Percentiles rank a stretch among this genome's conserved stretches.
Conservation (phyloP, 164 flowering plant species). For the Euptelea pleiosperma region DNA sequence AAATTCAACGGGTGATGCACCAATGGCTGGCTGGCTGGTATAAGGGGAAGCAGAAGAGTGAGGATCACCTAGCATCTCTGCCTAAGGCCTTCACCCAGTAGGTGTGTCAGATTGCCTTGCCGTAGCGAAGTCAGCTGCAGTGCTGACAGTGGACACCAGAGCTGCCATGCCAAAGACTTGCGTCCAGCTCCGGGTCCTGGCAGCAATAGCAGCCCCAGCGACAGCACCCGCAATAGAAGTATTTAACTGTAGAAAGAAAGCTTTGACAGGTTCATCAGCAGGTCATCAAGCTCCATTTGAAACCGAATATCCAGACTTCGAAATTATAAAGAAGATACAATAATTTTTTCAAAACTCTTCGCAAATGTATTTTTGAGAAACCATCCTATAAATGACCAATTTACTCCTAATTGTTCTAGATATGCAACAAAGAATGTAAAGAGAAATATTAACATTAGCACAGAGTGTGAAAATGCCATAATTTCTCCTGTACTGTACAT, state of each 20-base stretch:
- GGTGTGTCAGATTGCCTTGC: slow-evolving; percentile 25
- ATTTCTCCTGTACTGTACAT: too few relatives aligned
- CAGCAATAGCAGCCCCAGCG: slow-evolving; percentile 69
- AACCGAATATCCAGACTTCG: not conserved
- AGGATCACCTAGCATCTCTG: slow-evolving; percentile 3
- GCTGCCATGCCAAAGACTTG: slow-evolving; percentile 53
- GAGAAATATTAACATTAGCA: too few relatives aligned
- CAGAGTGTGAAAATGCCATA: too few relatives aligned
- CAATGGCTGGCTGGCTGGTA: slow-evolving; percentile 1
- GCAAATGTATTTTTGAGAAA: not conserved
- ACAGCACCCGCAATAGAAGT: slow-evolving; percentile 65
- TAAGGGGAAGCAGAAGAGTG: not conserved
- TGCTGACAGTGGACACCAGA: slow-evolving; percentile 44
- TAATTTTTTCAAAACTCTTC: not conserved
- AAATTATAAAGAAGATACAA: not conserved
- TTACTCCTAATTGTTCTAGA: too few relatives aligned
- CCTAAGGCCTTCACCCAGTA: not conserved
- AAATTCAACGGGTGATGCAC: too few relatives aligned
- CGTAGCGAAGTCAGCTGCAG: slow-evolving; percentile 43
- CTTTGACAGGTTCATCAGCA: not conserved
- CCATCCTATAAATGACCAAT: too few relatives aligned
- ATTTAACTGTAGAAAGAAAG: slow-evolving; percentile 50
- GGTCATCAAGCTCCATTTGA: not conserved
- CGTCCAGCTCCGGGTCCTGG: slow-evolving; percentile 55
- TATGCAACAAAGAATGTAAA: too few relatives aligned